A percentile compares a stretch with the other conserved stretches of the same genome.
Evolutionary conservation across 306 rosid genomes (phyloP).

Genomic region (Rosa chinensis): DNA sequence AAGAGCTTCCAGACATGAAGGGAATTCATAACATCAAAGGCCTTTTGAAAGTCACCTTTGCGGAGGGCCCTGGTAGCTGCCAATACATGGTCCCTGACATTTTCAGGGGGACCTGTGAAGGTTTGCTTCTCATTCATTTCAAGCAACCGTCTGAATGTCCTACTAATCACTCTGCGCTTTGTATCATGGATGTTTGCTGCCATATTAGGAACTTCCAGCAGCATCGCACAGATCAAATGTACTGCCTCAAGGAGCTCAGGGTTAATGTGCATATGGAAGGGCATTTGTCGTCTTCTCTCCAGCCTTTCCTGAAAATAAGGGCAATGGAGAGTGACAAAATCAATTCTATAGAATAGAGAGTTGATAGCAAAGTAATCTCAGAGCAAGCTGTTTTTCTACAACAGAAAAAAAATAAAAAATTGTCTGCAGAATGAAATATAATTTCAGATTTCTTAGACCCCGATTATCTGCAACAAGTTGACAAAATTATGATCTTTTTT

Average conservation of each 20-base stretch:
- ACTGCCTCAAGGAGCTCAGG: slow-evolving; percentile 88
- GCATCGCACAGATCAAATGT: slow-evolving; percentile 87
- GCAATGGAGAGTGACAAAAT: background rate
- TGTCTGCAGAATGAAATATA: background rate
- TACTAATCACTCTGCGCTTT: slow-evolving; percentile 72
- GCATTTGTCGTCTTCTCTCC: slow-evolving; percentile 97
- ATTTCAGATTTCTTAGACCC: background rate
- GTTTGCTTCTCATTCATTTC: slow-evolving; percentile 82
- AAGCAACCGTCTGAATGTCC: slow-evolving; percentile 69
- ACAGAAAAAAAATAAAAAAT: background rate
- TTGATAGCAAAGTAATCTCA: background rate
- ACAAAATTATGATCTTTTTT: background rate
- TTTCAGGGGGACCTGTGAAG: slow-evolving; percentile 91
- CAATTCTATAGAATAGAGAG: background rate
- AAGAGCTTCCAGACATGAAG: slow-evolving; percentile 88
- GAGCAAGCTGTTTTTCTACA: background rate
- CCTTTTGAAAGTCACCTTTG: slow-evolving; percentile 70
- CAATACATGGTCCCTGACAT: slow-evolving; percentile 86
- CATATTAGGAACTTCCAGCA: slow-evolving; percentile 91
- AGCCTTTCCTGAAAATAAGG: slow-evolving; percentile 68
- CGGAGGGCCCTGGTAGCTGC: slow-evolving; percentile 80
- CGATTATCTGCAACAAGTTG: background rate
- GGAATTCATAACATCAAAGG: slow-evolving; percentile 62
- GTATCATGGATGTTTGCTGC: slow-evolving; percentile 78
- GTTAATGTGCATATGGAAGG: slow-evolving; percentile 96